Evolutionary conservation across 441 rosid species (phyloP), one percentile per base, ranked within the genome.

Genomic region (Gossypium trilobum): DNA sequence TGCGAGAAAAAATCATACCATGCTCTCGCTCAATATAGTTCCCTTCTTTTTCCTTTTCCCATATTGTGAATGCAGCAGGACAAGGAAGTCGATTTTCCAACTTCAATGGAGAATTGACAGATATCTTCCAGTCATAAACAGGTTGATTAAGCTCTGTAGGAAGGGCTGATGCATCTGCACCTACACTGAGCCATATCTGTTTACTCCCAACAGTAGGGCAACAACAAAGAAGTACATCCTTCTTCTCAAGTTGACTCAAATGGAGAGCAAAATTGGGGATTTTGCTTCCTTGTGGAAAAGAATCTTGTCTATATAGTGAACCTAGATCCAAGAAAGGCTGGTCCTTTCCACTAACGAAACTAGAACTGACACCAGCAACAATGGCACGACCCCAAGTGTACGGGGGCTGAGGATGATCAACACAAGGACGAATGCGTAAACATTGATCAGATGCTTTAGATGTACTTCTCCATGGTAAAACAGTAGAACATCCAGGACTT

Each of bases 51-150:
- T 86, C 70, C 78, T 82, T 95, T 78, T 95, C 99, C 96, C 92
- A 95, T 63, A 95, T 71, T 63, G 91, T 87, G 84, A 93, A 93
- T 78, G 89, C 91, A 78, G 88, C 94, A 27, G 89, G 78, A 78
- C 97, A 93, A 73, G 98, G 92, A 77, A 95, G 96, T 58, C 97
- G 95, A 71, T 95, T 95, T 86, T 95, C 99, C 79, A 95, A 79
- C 87, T 88, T 93, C 85, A 95, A 79, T 72, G 99, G 97, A 74
- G 98, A 85, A 79, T 78, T 89, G 17, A 93, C 78, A 61, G 97
- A 89, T 80, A 95, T 86, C 83, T 82, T 89, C 98, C 99, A 95
- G 83, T 95, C 99, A 85, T 93, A 95, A 59, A 95, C 94, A 63
- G 98, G 99, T 79, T 82, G 76, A 85, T 95, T 95, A 68, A 89